Conservation (phyloP, 768 basidiomycete genomes). For the Tephrocybe sp. region DNA sequence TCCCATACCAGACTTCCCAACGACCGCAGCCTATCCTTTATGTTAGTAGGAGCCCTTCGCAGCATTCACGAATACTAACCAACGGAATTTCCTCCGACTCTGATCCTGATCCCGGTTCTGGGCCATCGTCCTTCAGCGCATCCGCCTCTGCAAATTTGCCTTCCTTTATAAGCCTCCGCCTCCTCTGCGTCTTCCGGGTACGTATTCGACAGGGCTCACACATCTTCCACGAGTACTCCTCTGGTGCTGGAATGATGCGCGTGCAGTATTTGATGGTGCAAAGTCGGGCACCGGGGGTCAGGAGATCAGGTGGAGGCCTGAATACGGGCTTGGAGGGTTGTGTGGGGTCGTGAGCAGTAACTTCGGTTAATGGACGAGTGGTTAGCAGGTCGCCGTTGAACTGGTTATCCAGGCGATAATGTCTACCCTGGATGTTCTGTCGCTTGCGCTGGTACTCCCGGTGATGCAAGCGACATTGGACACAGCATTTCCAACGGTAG, state of each 20-base stretch:
- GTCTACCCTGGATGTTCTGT: constrained; percentile 24
- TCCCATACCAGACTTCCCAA: neutral
- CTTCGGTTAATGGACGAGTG: neutral
- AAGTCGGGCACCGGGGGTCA: constrained; percentile 33
- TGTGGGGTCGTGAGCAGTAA: neutral
- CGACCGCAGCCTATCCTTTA: constrained; percentile 8
- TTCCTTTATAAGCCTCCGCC: constrained; percentile 6
- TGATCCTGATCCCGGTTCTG: constrained; percentile 1
- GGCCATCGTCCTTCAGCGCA: neutral
- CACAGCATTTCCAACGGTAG: constrained; percentile 42
- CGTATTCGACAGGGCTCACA: constrained; percentile 37
- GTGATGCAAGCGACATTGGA: constrained; percentile 36
- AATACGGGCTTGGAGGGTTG: neutral
- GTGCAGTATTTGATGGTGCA: constrained; percentile 35
- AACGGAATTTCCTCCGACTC: constrained; percentile 9
- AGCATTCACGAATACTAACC: constrained; percentile 8
- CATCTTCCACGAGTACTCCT: constrained; percentile 38
- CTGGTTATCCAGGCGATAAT: constrained; percentile 18
- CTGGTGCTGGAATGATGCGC: constrained; percentile 31
- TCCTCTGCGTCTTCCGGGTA: constrained; percentile 15
- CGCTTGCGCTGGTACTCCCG: constrained; percentile 34
- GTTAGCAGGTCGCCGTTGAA: neutral
- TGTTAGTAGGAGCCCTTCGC: too few species aligned
- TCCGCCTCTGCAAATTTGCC: neutral
- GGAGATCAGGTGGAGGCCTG: neutral